phyloP scores from a whole-genome alignment of 169 alveolate species.

The Babesia bigemina region DNA sequence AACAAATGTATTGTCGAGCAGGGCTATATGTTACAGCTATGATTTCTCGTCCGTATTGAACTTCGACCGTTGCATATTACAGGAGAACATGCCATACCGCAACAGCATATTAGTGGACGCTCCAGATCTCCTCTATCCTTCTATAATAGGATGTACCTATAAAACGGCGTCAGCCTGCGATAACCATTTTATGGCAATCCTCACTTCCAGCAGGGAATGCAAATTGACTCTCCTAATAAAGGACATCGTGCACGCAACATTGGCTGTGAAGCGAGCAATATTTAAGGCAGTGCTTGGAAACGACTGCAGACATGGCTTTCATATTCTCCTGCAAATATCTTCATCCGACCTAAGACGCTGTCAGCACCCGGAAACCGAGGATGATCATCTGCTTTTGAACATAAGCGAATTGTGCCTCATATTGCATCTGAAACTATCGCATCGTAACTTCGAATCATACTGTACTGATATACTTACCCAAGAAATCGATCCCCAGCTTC shows the following conservation, averaged over 20 bases:
- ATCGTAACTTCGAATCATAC: conserved; percentile 88
- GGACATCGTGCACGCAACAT: conserved; percentile 96
- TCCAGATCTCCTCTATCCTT: conserved; percentile 93
- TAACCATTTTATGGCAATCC: conserved; percentile 95
- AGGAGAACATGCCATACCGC: conserved; percentile 25
- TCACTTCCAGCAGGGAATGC: conserved; percentile 88
- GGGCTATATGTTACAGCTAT: conserved; percentile 83
- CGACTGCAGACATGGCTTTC: not conserved
- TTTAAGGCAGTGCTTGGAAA: conserved; percentile 11
- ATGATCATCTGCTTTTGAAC: conserved; percentile 74
- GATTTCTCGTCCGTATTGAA: conserved; percentile 94
- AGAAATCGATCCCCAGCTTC: conserved; percentile 93
- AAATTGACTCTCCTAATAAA: conserved; percentile 94
- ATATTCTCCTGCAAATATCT: conserved; percentile 18
- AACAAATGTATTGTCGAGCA: not conserved
- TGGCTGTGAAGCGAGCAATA: conserved; percentile 73
- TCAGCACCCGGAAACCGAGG: conserved; percentile 21
- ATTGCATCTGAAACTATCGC: conserved; percentile 83
- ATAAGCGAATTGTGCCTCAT: conserved; percentile 85
- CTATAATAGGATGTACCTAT: conserved; percentile 86
- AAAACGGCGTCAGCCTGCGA: conserved; percentile 94
- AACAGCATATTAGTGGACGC: conserved; percentile 88
- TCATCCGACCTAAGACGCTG: conserved; percentile 15
- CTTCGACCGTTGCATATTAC: conserved; percentile 77
- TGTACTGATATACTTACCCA: conserved; percentile 92